Evolutionary conservation across 2,329 filamentous ascomycete species (phyloP), one percentile per base, ranked within the genome.

Genomic region (Alternaria angustiovoidea): DNA sequence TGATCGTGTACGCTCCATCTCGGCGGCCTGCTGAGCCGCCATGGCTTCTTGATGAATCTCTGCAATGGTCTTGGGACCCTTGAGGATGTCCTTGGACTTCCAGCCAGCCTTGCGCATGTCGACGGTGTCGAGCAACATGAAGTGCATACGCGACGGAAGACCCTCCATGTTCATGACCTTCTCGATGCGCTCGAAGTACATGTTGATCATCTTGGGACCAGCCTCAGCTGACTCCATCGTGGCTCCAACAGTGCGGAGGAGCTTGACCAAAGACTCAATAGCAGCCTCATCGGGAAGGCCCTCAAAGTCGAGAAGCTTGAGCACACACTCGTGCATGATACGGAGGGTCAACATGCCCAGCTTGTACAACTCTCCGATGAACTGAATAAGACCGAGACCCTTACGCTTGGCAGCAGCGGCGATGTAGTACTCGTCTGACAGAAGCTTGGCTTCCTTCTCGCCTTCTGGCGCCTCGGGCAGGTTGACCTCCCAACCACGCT

Each of bases 261-360:
- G 86, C 82, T 96, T 97, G 73, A 90, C 93, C 80, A 99, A 88
- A 69, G 93, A 96, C 85, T 99, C 95, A 62, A 99, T 91, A 79
- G 97, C 94, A 54, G 94, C 92, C 82, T 99, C 95, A 71, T 99
- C 95, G 44, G 95, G 95, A 62, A 93, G 84, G 63, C 92, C 93
- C 75, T 94, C 91, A 80, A 96, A 98, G 81, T 99, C 94, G 68
- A 99, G 92, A 65, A 99, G 87, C 81, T 96, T 97, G 83, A 93
- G 90, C 28, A 99, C 93, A 86, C 95, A 99, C 81, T 97, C 93
- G 84, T 99, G 94, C 95, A 99, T 99, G 82, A 99, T 99, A 79
- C 94, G 92, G 80, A 97, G 92, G 63, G 95, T 99, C 80, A 99
- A 87, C 95, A 99, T 99, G 78, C 91, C 90, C 62, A 99, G 89